Percentiles rank a stretch among this genome's conserved stretches.
phyloP scores from a whole-genome alignment of 2,329 filamentous ascomycete species.

The Pseudocercospora vitis region DNA sequence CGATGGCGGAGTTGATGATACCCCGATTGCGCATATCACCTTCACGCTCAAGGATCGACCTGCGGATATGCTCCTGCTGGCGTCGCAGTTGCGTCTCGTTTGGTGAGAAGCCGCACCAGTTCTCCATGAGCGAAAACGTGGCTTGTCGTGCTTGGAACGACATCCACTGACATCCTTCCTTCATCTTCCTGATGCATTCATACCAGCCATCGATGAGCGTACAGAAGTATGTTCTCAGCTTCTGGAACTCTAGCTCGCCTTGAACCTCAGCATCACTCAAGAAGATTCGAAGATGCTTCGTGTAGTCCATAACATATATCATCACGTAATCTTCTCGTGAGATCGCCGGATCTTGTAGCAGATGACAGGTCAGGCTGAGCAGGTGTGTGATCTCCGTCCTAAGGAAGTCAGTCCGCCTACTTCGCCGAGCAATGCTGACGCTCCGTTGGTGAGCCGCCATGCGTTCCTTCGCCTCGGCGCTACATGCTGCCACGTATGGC shows the following conservation, averaged over 20 bases:
- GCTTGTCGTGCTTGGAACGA: slow-evolving; percentile 96
- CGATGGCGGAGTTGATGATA: slow-evolving; percentile 82
- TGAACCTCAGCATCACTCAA: slow-evolving; percentile 93
- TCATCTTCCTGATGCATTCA: slow-evolving; percentile 81
- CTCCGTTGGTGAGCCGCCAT: slow-evolving; percentile 76
- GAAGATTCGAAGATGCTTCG: slow-evolving; percentile 90
- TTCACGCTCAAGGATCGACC: slow-evolving; percentile 78
- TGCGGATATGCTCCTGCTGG: slow-evolving; percentile 82
- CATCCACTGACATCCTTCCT: slow-evolving; percentile 89
- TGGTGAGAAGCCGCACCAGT: slow-evolving; percentile 97
- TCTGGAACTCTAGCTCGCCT: slow-evolving; percentile 91
- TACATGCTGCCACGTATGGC: slow-evolving; percentile 79
- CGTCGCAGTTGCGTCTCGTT: slow-evolving; percentile 80
- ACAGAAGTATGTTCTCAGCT: slow-evolving; percentile 88
- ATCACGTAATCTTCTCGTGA: slow-evolving; percentile 81
- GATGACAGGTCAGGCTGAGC: slow-evolving; percentile 89
- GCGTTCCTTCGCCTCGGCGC: slow-evolving; percentile 81
- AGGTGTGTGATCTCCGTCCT: slow-evolving; percentile 95
- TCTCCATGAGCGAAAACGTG: slow-evolving; percentile 94
- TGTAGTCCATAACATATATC: slow-evolving; percentile 82
- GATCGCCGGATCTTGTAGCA: slow-evolving; percentile 73
- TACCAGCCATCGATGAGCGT: slow-evolving; percentile 91
- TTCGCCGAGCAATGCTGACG: slow-evolving; percentile 77
- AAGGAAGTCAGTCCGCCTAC: slow-evolving; percentile 79
- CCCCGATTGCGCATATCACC: slow-evolving; percentile 69